Conservation (phyloP, 345 rosid genomes). For the Camelina neglecta region DNA sequence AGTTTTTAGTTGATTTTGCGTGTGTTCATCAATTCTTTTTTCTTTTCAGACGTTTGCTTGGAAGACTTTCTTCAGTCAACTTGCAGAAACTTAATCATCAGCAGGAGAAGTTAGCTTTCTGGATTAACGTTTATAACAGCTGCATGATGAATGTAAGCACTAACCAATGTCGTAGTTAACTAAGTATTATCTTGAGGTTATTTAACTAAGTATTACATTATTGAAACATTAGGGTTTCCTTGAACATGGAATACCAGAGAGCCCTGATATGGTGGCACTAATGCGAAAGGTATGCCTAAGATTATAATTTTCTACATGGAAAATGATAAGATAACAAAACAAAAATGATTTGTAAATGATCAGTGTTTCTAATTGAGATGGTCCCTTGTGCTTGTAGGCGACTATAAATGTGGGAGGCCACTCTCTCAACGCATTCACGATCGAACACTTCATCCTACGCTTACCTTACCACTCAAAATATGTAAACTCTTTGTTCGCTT, state of each 20-base stretch:
- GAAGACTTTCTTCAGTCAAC: conserved; percentile 60
- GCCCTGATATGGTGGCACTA: conserved; percentile 61
- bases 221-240: conserved; percentile 62
- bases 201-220: conserved; percentile 9
- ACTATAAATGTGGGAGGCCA: conserved; percentile 78
- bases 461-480: conserved; percentile 73
- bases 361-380: background rate
- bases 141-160: conserved; percentile 84
- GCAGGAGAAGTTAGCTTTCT: conserved; percentile 92
- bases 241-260: conserved; percentile 75
- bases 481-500: conserved; percentile 47
- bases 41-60: conserved; percentile 62
- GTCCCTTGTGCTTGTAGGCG: conserved; percentile 53
- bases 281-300: conserved; percentile 65
- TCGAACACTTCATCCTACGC: conserved; percentile 86
- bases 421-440: conserved; percentile 65
- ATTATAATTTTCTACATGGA: background rate
- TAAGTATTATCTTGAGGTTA: background rate
- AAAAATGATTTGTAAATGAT: background rate
- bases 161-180: background rate
- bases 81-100: conserved; percentile 66
- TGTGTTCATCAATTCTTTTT: background rate
- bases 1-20: background rate
- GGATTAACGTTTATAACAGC: conserved; percentile 89
- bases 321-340: background rate